These are phyloP conservation scores for Mortierella sp. DNA, from an alignment of 371 early-diverging fungal genomes.

Conservation along the genomic window DNA sequence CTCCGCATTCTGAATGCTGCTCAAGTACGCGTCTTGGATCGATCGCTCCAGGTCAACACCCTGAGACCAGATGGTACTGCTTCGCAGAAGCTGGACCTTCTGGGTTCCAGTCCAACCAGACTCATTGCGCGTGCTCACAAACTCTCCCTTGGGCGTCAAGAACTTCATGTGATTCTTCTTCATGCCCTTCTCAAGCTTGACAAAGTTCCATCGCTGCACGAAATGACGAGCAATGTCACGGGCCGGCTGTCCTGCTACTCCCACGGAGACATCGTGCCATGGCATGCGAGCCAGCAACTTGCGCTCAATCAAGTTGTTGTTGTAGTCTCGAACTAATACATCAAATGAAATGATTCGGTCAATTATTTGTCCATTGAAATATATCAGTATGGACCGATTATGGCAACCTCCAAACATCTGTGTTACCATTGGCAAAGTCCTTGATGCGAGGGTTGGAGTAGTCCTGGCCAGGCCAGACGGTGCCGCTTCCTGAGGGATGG, in stretches of 20 bases:
- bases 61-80: constrained; percentile 77
- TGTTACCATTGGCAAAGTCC: constrained; percentile 84
- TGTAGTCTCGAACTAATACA: constrained; percentile 46
- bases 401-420: no score
- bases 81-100: constrained; percentile 78
- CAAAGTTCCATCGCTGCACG: constrained; percentile 93
- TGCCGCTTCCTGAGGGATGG: constrained; percentile 61
- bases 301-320: constrained; percentile 35
- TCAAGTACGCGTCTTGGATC: constrained; percentile 89
- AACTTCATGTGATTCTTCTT: constrained; percentile 73
- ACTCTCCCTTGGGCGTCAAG: constrained; percentile 87
- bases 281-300: constrained; percentile 84
- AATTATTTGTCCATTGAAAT: neutral
- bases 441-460: constrained; percentile 93
- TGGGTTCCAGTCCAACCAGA: constrained; percentile 73
- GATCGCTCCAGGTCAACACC: constrained; percentile 78
- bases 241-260: constrained; percentile 69
- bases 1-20: constrained; percentile 79
- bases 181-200: constrained; percentile 78
- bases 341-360: neutral
- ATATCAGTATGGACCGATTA: no score
- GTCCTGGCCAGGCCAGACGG: constrained; percentile 88
- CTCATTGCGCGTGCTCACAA: constrained; percentile 78
- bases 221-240: constrained; percentile 94
- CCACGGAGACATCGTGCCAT: constrained; percentile 92